Base-by-base conservation (phyloP, 2,329 filamentous ascomycete genomes). In the Zasmidium cellare region DNA sequence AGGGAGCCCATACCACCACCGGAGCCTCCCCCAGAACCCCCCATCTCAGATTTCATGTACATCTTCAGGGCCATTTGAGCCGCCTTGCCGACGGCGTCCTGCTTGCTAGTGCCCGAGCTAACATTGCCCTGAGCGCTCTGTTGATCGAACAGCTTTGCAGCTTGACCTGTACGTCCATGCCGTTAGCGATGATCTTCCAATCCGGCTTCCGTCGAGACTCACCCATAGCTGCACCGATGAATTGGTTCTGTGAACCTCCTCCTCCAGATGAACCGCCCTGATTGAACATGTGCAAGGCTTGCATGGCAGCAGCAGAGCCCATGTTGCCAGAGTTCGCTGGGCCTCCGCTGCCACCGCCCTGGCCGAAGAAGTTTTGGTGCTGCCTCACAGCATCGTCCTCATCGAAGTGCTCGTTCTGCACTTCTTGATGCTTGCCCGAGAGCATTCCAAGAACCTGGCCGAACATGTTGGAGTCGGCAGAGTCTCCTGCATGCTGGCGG, bases 41-140 rank as follows among this genome's bases (percentile, higher is more conserved):
- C 75, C 71, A 75, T 75, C 72, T 91, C 82, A 67, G 83, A 86
- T 84, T 96, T 92, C 79, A 96, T 78, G 75, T 92, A 96, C 85
- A 96, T 89, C 83, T 96, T 92, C 67, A 96, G 75, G 2, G 92
- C 92, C 83, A 90, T 88, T 81, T 96, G 87, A 1, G 87, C 92
- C 2, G 92, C 92, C 73, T 87, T 80, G 71, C 89, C 86, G 48
- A 97, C 79, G 51, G 86, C 91, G 49, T 86, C 87, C 76, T 96
- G 86, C 83, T 96, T 96, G 76, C 84, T 89, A 3, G 88, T 84
- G 23, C 82, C 81, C 22, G 80, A 67, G 23, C 62, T 61, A 1
- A 69, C 80, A 64, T 82, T 83, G 19, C 84, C 85, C 68, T 79
- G 74, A 12, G 74, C 71, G 59, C 75, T 75, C 75, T 87, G 84